Evolutionary conservation across 495 filamentous ascomycete species (phyloP).

Genomic region (Melanomma pulvis-pyrius): DNA sequence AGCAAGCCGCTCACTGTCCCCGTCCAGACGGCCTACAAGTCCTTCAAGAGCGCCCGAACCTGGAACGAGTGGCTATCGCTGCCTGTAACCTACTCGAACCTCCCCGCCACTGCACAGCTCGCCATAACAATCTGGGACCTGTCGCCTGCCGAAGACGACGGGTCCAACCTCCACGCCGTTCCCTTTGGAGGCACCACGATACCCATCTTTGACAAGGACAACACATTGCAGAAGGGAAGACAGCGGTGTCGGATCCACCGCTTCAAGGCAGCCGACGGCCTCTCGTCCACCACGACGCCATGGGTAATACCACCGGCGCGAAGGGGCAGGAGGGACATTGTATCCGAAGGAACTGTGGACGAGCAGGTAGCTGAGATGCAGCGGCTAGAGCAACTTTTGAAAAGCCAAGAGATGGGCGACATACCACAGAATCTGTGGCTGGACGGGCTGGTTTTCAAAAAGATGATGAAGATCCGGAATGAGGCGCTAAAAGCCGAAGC

Average conservation of each 20-base stretch:
- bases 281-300: slow-evolving; percentile 78
- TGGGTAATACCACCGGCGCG: slow-evolving; percentile 56
- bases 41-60: slow-evolving; percentile 75
- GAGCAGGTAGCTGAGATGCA: slow-evolving; percentile 74
- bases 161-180: slow-evolving; percentile 70
- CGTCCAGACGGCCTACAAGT: slow-evolving; percentile 86
- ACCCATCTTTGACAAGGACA: slow-evolving; percentile 85
- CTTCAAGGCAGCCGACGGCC: slow-evolving; percentile 81
- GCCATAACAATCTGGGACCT: slow-evolving; percentile 97
- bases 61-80: slow-evolving; percentile 98
- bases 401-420: slow-evolving; percentile 98
- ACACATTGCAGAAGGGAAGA: slow-evolving; percentile 82
- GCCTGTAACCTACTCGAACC: slow-evolving; percentile 77
- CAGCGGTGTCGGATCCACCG: slow-evolving; percentile 89
- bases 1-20: slow-evolving; percentile 92
- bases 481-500: slow-evolving; percentile 33
- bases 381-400: slow-evolving; percentile 82
- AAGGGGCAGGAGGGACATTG: slow-evolving; percentile 55
- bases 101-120: slow-evolving; percentile 77
- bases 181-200: slow-evolving; percentile 96
- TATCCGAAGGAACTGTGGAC: slow-evolving; percentile 47
- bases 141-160: slow-evolving; percentile 70
- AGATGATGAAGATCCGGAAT: slow-evolving; percentile 64
- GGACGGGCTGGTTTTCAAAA: slow-evolving; percentile 87
- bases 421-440: slow-evolving; percentile 92